Base-by-base conservation (phyloP, 2,329 filamentous ascomycete genomes). In the Fusarium coicis region DNA sequence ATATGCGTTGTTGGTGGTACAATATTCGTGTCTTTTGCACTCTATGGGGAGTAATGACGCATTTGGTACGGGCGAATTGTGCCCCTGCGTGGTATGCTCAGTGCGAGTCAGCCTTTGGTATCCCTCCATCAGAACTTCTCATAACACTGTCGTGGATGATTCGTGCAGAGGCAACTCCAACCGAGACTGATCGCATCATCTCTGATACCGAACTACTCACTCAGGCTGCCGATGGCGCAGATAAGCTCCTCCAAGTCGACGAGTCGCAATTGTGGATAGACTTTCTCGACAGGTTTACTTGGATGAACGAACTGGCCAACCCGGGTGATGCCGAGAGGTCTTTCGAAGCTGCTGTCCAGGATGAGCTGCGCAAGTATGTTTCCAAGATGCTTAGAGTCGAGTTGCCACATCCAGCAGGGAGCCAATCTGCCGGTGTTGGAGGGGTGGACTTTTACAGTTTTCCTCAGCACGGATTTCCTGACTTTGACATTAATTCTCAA, bases 101-200 rank as follows among this genome's bases (percentile, higher is more conserved):
- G 34, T 78, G 75, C 56, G 76, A 78, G 42, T 66, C 64, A 39
- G 73, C 75, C 21, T 64, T 77, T 18, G 76, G 75, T 5, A 77
- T 78, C 26, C 70, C 73, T 47, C 58, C 76, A 16, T 74, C 76
- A 7, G 76, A 78, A 62, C 75, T 78, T 26, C 75, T 78, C n/a
- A 68, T 71, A 32, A 77, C 61, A 9, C 42, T 78, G 10, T 75
- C 69, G 12, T 78, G 76, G 76, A 74, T 78, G 66, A 68, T 78
- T 59, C 67, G 76, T 30, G 60, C 59, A 16, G 68, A 76, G 34
- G 36, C 47, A 8, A 43, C 43, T 16, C 21, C 26, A 19, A 21
- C 44, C 4, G 62, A 56, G 11, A 21, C 44, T 5, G 62, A 62
- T 21, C 39, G 42, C 26, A 26, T 46, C 30, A 37, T 57, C 23